These are phyloP conservation scores for Fraxinus velutina DNA, from an alignment of 305 asterid genomes.

Conservation along the genomic window DNA sequence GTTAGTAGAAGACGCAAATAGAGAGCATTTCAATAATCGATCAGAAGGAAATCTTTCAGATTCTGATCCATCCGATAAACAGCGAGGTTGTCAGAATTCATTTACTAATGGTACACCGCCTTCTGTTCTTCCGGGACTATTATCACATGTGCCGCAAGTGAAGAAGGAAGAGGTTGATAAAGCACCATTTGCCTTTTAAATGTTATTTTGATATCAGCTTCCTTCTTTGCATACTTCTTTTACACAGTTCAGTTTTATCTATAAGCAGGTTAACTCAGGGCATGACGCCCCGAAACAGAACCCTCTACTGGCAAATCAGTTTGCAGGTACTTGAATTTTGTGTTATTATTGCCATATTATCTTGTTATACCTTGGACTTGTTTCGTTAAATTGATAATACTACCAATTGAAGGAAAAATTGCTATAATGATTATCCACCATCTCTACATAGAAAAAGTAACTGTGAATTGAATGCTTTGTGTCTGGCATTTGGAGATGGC, in stretches of 20 bases:
- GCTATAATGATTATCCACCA: background rate
- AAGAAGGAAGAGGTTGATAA: slow-evolving; percentile 61
- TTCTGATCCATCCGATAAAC: slow-evolving; percentile 45
- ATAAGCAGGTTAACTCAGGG: slow-evolving; percentile 38
- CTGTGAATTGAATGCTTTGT: background rate
- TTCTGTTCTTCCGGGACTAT: slow-evolving; percentile 39
- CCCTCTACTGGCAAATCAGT: slow-evolving; percentile 35
- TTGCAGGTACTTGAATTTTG: slow-evolving; percentile 39
- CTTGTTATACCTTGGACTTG: background rate
- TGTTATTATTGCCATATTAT: background rate
- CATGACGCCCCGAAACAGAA: slow-evolving; percentile 45
- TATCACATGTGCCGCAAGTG: slow-evolving; percentile 35
- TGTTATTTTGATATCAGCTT: background rate
- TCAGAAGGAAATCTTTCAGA: slow-evolving; percentile 42
- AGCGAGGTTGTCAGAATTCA: slow-evolving; percentile 45
- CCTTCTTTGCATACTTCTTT: slow-evolving; percentile 7
- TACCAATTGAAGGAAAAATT: background rate
- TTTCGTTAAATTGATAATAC: slow-evolving; percentile 13
- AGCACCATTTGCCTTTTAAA: slow-evolving; percentile 9
- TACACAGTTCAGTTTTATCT: slow-evolving; percentile 11
- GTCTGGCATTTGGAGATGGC: background rate
- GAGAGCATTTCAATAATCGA: slow-evolving; percentile 42
- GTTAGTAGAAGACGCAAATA: slow-evolving; percentile 46
- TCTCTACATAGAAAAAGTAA: background rate
- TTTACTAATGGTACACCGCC: slow-evolving; percentile 37